These are phyloP conservation scores for Fusarium anthophilum DNA, from an alignment of 2,329 filamentous ascomycete genomes.

Conservation along the genomic window DNA sequence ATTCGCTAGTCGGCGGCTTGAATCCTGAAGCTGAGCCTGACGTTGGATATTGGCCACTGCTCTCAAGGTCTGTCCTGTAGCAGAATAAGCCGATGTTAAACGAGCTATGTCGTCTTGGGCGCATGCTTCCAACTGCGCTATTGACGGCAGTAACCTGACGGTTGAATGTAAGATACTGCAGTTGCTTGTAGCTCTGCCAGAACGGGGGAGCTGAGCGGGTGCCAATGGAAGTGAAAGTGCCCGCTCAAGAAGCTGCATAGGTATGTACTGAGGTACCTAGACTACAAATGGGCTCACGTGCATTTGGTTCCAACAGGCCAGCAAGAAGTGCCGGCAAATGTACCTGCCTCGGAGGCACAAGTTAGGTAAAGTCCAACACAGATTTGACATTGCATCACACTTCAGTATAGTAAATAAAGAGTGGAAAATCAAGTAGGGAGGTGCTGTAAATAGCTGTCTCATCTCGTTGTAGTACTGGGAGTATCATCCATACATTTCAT, in stretches of 20 bases:
- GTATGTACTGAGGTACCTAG: background rate
- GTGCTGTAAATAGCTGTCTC: conserved; percentile 9
- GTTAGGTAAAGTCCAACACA: background rate
- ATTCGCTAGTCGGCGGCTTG: background rate
- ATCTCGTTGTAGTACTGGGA: conserved; percentile 17
- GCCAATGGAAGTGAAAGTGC: background rate
- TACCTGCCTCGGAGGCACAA: conserved; percentile 4
- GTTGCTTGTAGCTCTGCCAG: background rate
- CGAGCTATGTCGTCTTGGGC: background rate
- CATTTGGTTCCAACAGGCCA: background rate
- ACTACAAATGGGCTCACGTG: background rate
- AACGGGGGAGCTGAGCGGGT: background rate
- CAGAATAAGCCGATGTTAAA: background rate
- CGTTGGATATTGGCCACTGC: background rate
- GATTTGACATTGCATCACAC: background rate
- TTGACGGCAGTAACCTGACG: background rate
- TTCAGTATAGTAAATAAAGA: background rate
- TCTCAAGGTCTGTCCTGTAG: background rate
- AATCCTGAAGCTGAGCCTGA: background rate
- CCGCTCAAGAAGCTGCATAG: background rate
- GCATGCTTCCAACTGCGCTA: background rate
- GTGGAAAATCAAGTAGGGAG: background rate
- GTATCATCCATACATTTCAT: conserved; percentile 19
- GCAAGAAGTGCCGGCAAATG: background rate
- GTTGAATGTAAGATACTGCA: background rate